These are phyloP conservation scores for Ottelia alismoides DNA, from an alignment of 106 monocot genomes.

Conservation along the genomic window DNA sequence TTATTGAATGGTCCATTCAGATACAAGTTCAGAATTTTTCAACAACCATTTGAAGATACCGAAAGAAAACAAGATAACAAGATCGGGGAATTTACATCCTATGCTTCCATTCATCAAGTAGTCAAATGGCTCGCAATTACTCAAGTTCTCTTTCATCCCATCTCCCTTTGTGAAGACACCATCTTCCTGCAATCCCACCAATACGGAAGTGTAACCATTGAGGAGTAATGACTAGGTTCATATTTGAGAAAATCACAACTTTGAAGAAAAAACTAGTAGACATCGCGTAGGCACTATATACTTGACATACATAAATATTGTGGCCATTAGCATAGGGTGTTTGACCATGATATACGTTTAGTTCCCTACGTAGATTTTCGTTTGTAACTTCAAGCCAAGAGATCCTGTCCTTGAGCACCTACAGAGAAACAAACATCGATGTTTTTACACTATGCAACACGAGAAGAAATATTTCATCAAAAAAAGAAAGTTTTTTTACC, in stretches of 20 bases:
- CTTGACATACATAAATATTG: too few species aligned
- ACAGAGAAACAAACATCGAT: slow-evolving; percentile 3
- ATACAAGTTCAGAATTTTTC: too few species aligned
- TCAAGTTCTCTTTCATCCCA: slow-evolving; percentile 58
- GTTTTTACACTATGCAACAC: not conserved
- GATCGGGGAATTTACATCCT: too few species aligned
- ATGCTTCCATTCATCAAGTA: slow-evolving; percentile 39
- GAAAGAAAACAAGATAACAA: too few species aligned
- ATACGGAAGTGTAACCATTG: too few species aligned
- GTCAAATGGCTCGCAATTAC: slow-evolving; percentile 47
- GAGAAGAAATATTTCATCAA: not conserved
- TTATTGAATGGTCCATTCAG: too few species aligned
- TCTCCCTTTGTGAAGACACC: slow-evolving; percentile 40
- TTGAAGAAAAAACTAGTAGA: too few species aligned
- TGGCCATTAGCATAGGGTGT: too few species aligned
- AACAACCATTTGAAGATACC: too few species aligned
- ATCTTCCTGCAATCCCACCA: slow-evolving; percentile 48
- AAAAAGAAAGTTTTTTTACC: slow-evolving; percentile 17
- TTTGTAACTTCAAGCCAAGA: slow-evolving; percentile 87
- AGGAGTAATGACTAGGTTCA: too few species aligned
- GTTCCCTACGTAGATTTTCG: slow-evolving; percentile 72
- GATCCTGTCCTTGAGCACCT: slow-evolving; percentile 84
- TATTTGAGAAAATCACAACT: too few species aligned
- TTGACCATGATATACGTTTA: slow-evolving; percentile 38
- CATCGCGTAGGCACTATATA: too few species aligned